These are phyloP conservation scores for Dunaliella primolecta DNA, from an alignment of 139 green algal species.

Conservation along the genomic window DNA sequence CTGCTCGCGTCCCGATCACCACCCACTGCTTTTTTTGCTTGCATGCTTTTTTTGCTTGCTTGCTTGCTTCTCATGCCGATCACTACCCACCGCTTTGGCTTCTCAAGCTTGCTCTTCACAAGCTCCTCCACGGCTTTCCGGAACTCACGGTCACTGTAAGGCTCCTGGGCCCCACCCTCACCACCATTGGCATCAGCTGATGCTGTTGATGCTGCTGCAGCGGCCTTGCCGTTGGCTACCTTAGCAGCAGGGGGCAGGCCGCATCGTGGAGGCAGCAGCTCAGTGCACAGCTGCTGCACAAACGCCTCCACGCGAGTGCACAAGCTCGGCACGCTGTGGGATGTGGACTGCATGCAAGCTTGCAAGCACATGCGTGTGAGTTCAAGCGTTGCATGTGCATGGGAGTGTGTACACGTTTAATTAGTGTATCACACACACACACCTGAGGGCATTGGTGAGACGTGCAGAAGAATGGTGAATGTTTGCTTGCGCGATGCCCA, in stretches of 20 bases:
- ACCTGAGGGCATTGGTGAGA: too few relatives aligned
- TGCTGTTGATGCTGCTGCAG: not conserved
- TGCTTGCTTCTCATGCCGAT: too few relatives aligned
- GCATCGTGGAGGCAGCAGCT: conserved; percentile 23
- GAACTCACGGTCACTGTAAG: conserved; percentile 30
- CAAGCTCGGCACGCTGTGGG: conserved; percentile 53
- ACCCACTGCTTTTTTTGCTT: too few relatives aligned
- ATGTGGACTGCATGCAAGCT: conserved; percentile 8
- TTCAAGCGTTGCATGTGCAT: not conserved
- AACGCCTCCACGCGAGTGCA: conserved; percentile 64
- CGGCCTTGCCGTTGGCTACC: not conserved
- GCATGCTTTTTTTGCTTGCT: too few relatives aligned
- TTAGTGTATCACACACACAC: too few relatives aligned
- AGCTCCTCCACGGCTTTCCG: conserved; percentile 66
- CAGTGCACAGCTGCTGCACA: conserved; percentile 42
- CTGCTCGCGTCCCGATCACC: too few relatives aligned
- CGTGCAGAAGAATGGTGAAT: too few relatives aligned
- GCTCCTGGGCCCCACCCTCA: not conserved
- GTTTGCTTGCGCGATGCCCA: too few relatives aligned
- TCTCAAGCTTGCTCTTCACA: conserved; percentile 75
- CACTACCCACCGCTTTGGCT: conserved; percentile 69
- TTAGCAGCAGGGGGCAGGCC: not conserved
- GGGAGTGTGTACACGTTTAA: too few relatives aligned
- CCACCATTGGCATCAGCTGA: conserved; percentile 5
- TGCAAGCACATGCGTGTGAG: not conserved